Evolutionary conservation across 257 asterid genomes (phyloP).

Genomic region (Lithospermum erythrorhizon): DNA sequence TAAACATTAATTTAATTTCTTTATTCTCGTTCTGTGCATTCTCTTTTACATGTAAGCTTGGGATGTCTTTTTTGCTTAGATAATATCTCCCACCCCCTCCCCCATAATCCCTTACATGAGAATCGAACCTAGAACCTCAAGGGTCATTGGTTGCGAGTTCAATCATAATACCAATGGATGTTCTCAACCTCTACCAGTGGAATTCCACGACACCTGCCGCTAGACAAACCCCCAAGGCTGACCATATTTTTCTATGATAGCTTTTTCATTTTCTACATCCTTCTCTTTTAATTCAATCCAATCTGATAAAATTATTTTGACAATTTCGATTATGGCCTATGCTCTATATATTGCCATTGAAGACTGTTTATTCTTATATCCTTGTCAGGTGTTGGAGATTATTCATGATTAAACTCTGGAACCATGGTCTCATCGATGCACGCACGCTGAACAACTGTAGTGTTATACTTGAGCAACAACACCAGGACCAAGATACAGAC

Average conservation of each 20-base stretch:
- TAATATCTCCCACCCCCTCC: too few species aligned
- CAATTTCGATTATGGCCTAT: not conserved
- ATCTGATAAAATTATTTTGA: too few species aligned
- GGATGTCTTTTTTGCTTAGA: too few species aligned
- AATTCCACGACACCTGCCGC: not conserved
- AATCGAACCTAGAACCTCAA: too few species aligned
- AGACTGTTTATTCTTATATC: not conserved
- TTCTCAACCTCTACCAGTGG: not conserved
- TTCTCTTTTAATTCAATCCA: too few species aligned
- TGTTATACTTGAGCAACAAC: slow-evolving; percentile 33
- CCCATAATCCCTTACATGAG: too few species aligned
- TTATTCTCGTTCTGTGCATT: not conserved
- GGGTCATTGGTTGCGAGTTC: too few species aligned
- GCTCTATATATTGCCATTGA: not conserved
- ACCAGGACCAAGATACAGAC: slow-evolving; percentile 30
- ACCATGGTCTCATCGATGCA: slow-evolving; percentile 84
- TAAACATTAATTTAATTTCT: too few species aligned
- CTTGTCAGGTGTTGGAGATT: slow-evolving; percentile 87
- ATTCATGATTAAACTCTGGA: slow-evolving; percentile 87
- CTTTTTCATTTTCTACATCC: not conserved
- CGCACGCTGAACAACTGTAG: slow-evolving; percentile 73
- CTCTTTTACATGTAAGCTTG: not conserved
- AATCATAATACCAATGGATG: too few species aligned
- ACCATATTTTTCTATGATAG: too few species aligned
- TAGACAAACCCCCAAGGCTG: not conserved